phyloP scores from a whole-genome alignment of 2,329 filamentous ascomycete genomes.

The Ophiognomonia clavigignenti-juglandacearum region DNA sequence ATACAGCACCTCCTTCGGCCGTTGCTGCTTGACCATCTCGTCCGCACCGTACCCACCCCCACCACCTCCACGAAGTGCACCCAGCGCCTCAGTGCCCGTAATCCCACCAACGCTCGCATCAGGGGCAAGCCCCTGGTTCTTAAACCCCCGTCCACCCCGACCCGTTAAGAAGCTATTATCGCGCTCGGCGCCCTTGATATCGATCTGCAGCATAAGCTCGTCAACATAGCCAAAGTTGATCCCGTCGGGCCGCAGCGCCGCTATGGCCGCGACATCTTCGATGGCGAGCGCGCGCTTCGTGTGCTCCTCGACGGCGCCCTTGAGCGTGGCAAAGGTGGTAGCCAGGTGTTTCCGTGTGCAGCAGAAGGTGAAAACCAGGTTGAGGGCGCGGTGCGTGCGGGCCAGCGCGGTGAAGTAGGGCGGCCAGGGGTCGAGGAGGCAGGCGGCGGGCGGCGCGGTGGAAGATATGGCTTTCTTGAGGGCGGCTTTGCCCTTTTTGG shows the following conservation, averaged over 20 bases:
- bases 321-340: slow-evolving; percentile 88
- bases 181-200: slow-evolving; percentile 63
- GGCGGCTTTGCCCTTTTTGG: slow-evolving; percentile 15
- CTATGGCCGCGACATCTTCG: slow-evolving; percentile 79
- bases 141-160: slow-evolving; percentile 42
- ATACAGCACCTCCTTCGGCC: slow-evolving; percentile 73
- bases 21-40: slow-evolving; percentile 31
- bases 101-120: slow-evolving; percentile 54
- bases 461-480: slow-evolving; percentile 13
- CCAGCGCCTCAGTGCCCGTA: slow-evolving; percentile 43
- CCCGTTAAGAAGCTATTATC: slow-evolving; percentile 61
- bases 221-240: slow-evolving; percentile 86
- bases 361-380: slow-evolving; percentile 92
- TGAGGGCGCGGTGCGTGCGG: slow-evolving; percentile 77
- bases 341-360: slow-evolving; percentile 87
- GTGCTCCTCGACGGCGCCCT: slow-evolving; percentile 76
- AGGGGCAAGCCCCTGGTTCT: slow-evolving; percentile 43
- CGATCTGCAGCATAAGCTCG: slow-evolving; percentile 75
- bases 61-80: slow-evolving; percentile 13
- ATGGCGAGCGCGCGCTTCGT: slow-evolving; percentile 65
- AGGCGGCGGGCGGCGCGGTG: slow-evolving; percentile 22
- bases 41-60: slow-evolving; percentile 19
- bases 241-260: slow-evolving; percentile 68
- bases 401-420: slow-evolving; percentile 66
- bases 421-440: slow-evolving; percentile 59